Base-by-base conservation (phyloP, 176 grass and related monocot genomes). In the Puccinellia tenuiflora region DNA sequence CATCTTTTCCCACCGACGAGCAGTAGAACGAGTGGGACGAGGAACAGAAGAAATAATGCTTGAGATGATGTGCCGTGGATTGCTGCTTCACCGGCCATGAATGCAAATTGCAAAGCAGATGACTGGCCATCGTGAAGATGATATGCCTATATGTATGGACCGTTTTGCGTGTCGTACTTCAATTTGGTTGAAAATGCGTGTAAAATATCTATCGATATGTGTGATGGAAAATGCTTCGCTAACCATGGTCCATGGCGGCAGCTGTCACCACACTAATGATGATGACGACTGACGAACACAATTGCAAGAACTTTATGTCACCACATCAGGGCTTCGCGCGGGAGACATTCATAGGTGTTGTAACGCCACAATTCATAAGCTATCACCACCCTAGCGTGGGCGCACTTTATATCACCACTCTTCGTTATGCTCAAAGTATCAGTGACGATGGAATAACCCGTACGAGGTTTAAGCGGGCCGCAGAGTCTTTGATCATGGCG, bases 331-430 rank as follows among this genome's bases (percentile, higher is more conserved):
- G 28, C 61, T 9, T 65, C 0, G 7, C 61, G 29, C 16, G 61
- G 61, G 61, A 65, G 61, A 65, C 16, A 1, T 18, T 31, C 61
- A 18, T 29, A 18, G 30, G 29, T 34, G 30, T 65, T 65, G 61
- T 65, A 2, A 33, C 0, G 29, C 61, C 61, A 65, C 3, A 65
- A 34, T 18, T 65, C 30, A 65, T 9, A 3, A 65, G 7, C 5
- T 65, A 1, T 65, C 6, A 0, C 7, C 0, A 18, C 2, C 29
- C 2, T 33, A 3, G 7, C 30, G 1, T 8, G 0, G 29, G 0
- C 0, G 0, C 30, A 65, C 3, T 20, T 5, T 5, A 65, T 34
- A 3, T 20, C 14, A 64, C 15, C 16, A 20, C 2, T 65, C 61
- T 65, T 30, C 7, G 61, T 33, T 65, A 9, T 20, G 3, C 5